A percentile compares a stretch with the other conserved stretches of the same genome.
Evolutionary conservation across 345 rosid genomes (phyloP).

Genomic region (Anastatica hierochuntica): DNA sequence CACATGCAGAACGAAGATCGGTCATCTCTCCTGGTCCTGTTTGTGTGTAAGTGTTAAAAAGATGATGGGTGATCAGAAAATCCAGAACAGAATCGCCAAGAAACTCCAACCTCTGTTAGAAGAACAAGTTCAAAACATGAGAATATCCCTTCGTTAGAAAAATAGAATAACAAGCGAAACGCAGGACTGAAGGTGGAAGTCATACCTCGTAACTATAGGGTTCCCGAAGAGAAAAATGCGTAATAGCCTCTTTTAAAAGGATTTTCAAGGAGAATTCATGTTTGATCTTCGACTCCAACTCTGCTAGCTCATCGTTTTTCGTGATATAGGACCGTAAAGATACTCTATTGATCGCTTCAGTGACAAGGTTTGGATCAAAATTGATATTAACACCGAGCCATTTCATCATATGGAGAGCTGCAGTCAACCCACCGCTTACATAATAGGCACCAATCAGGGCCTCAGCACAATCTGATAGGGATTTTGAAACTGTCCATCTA

Average conservation of each 20-base stretch:
- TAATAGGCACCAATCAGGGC: constrained; percentile 77
- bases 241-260: constrained; percentile 72
- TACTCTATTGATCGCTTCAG: constrained; percentile 39
- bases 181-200: background rate
- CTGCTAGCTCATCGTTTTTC: constrained; percentile 33
- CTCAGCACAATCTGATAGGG: constrained; percentile 81
- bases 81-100: constrained; percentile 86
- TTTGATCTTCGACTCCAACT: constrained; percentile 53
- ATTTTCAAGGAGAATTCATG: constrained; percentile 52
- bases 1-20: constrained; percentile 80
- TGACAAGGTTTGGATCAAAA: constrained; percentile 34
- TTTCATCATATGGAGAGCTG: constrained; percentile 58
- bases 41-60: constrained; percentile 47
- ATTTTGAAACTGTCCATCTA: constrained; percentile 78
- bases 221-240: constrained; percentile 52
- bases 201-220: constrained; percentile 65
- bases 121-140: background rate
- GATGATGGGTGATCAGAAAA: constrained; percentile 70
- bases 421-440: constrained; percentile 52
- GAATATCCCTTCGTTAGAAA: too few species aligned
- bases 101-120: constrained; percentile 82
- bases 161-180: background rate
- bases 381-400: constrained; percentile 64
- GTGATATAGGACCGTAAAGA: constrained; percentile 39
- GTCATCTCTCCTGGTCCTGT: constrained; percentile 88